These are phyloP conservation scores for Funneliformis mosseae DNA, from an alignment of 192 early-diverging fungal genomes.

Conservation along the genomic window DNA sequence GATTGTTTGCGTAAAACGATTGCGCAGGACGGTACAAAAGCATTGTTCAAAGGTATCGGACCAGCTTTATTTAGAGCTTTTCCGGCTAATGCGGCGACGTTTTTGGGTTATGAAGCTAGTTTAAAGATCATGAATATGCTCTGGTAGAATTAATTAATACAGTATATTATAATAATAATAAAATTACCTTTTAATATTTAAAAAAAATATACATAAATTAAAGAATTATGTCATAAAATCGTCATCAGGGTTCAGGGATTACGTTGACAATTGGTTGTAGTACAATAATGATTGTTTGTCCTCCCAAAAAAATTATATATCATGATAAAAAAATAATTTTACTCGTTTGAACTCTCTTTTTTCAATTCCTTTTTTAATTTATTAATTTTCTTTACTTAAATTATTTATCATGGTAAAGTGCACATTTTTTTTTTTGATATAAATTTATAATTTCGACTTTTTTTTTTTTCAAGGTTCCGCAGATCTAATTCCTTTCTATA, in stretches of 20 bases:
- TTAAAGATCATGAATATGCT: slow-evolving; percentile 52
- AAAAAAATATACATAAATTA: no score
- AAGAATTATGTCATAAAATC: no score
- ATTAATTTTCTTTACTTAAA: neutral
- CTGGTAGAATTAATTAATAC: slow-evolving; percentile 35
- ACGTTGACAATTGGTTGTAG: neutral
- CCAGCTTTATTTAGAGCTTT: slow-evolving; percentile 89
- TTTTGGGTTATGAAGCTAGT: slow-evolving; percentile 65
- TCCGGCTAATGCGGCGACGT: slow-evolving; percentile 80
- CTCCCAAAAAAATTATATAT: neutral
- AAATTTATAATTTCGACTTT: neutral
- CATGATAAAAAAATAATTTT: neutral
- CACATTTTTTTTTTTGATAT: neutral
- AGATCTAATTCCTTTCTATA: neutral
- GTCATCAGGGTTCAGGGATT: neutral
- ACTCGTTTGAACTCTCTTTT: neutral
- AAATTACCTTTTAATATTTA: no score
- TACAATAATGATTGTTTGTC: neutral
- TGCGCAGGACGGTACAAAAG: slow-evolving; percentile 68
- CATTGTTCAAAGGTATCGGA: slow-evolving; percentile 85
- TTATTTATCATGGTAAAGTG: neutral
- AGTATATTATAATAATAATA: neutral
- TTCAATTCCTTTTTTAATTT: neutral
- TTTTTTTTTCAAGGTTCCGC: neutral
- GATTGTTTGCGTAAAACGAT: slow-evolving; percentile 65